Conservation (phyloP, 176 grass and related monocot genomes). For the Leersia perrieri region DNA sequence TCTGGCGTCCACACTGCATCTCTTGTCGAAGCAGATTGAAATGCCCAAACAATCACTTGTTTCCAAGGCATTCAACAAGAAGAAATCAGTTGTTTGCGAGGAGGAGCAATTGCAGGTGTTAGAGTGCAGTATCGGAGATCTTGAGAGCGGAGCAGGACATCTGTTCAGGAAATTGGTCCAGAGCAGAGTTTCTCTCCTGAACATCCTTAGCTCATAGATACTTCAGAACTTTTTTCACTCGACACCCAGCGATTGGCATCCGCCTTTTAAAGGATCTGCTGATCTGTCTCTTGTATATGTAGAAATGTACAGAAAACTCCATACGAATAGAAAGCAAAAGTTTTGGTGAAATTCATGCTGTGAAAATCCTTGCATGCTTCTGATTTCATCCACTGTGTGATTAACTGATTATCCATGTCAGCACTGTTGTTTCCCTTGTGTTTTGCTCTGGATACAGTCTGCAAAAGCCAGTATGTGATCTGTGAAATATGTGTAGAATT, state of each 20-base stretch:
- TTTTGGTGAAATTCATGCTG: conserved; percentile 12
- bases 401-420: neutral
- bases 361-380: neutral
- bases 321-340: neutral
- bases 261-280: conserved; percentile 32
- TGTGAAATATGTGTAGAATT: neutral
- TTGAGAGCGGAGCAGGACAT: conserved; percentile 26
- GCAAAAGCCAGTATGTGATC: neutral
- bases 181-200: conserved; percentile 38
- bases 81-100: neutral
- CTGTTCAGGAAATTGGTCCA: conserved; percentile 35
- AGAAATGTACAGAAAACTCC: conserved; percentile 2
- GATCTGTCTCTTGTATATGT: conserved; percentile 7
- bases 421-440: neutral
- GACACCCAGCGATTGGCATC: conserved; percentile 20
- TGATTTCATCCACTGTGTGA: neutral
- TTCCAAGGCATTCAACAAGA: conserved; percentile 34
- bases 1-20: conserved; percentile 13
- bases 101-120: conserved; percentile 35
- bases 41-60: conserved; percentile 26
- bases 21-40: conserved; percentile 29
- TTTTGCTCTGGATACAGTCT: neutral
- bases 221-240: neutral
- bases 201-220: conserved; percentile 36
- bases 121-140: conserved; percentile 28